phyloP scores from a whole-genome alignment of 2,329 filamentous ascomycete species.

The Epicoccum sorghinum region DNA sequence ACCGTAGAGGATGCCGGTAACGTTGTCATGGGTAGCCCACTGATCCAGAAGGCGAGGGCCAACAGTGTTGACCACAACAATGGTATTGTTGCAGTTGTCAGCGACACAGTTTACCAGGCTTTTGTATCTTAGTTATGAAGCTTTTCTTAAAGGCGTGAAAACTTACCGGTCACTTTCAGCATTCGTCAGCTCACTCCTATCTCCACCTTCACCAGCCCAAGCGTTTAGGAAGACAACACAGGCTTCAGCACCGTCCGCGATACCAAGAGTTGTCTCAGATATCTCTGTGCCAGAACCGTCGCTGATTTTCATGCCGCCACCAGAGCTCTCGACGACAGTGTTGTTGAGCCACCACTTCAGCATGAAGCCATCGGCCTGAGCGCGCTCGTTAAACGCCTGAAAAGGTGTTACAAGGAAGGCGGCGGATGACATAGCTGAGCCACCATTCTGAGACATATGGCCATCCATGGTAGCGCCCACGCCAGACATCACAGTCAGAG shows the following conservation, averaged over 20 bases:
- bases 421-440: conserved; percentile 17
- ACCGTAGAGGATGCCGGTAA: conserved; percentile 81
- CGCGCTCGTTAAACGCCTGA: conserved; percentile 16
- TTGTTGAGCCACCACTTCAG: conserved; percentile 22
- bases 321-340: conserved; percentile 10
- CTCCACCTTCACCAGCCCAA: conserved; percentile 16
- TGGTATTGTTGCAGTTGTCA: conserved; percentile 54
- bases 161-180: conserved; percentile 11
- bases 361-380: conserved; percentile 15
- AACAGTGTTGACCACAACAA: conserved; percentile 52
- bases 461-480: conserved; percentile 18
- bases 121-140: not conserved
- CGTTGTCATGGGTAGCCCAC: conserved; percentile 75
- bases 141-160: not conserved
- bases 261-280: conserved; percentile 14
- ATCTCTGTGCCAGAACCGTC: conserved; percentile 16
- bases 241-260: conserved; percentile 14
- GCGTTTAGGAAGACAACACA: conserved; percentile 32
- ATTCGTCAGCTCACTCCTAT: conserved; percentile 15
- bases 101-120: conserved; percentile 51
- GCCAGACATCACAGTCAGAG: conserved; percentile 13
- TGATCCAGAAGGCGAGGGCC: conserved; percentile 78
- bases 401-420: conserved; percentile 10
- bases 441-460: conserved; percentile 17
- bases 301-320: conserved; percentile 10